Base-by-base conservation (phyloP, 1,284 basidiomycete species). In the Pascua sp. region DNA sequence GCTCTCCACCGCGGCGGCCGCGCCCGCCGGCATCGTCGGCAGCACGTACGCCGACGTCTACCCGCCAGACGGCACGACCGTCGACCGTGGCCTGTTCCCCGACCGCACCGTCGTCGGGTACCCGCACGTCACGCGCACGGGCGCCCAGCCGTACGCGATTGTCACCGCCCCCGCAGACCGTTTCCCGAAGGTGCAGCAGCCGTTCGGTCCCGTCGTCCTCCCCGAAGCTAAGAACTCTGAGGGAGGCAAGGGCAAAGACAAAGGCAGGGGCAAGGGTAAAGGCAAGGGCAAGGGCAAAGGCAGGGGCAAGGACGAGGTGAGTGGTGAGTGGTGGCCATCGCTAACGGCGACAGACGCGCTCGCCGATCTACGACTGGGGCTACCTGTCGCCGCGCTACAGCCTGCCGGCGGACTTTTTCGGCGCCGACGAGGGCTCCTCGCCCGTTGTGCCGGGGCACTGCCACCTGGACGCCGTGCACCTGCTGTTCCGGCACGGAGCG, bases 381-480 rank as follows among this genome's bases (percentile, higher is more conserved):
- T 91, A 91, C 68, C 75, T 92, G 41, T 86, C 87, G 0, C 90
- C 90, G 9, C 91, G 89, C 87, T 90, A 87, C 73, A 88, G 86
- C 57, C 85, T 90, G 47, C 79, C 80, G 13, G 79, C 78, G 39
- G 82, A 80, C 11, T 78, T 81, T 2, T 92, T 90, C 74, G 90
- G 90, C 2, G 65, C 91, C 32, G 81, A 87, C 66, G 68, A 81
- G 24, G 47, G 16, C 38, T 85, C 89, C 0, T 80, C 82, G 11
- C 86, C 88, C 0, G 82, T 84, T 43, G 77, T 85, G 1, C 90
- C 90, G 8, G 80, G 85, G 39, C 81, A 55, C n/a, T 91, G 90
- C 72, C 76, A 79, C 10, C 77, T 91, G 47, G 88, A 84, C 42
- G 88, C 86, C 11, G 73, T 90, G 56, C 88, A 91, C 71, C 50